phyloP scores from a whole-genome alignment of 495 filamentous ascomycete species.

The Aspergillus bertholletiae region DNA sequence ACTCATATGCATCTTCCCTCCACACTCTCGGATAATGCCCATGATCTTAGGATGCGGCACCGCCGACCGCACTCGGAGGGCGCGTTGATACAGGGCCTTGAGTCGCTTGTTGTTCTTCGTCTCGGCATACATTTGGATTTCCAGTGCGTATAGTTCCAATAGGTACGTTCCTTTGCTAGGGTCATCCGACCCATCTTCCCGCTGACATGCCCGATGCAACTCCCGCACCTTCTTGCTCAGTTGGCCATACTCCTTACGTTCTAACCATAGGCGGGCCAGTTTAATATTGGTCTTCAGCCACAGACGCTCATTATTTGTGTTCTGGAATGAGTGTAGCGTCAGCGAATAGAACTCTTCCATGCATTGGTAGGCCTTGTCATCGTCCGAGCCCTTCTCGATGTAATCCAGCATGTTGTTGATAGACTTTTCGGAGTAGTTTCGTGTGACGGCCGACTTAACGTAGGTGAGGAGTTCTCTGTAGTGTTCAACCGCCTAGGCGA shows the following conservation, averaged over 20 bases:
- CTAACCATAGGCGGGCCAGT: conserved; percentile 83
- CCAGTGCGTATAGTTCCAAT: conserved; percentile 91
- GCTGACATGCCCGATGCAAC: conserved; percentile 85
- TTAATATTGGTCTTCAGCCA: conserved; percentile 99
- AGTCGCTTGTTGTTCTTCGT: conserved; percentile 96
- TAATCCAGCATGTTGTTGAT: conserved; percentile 99
- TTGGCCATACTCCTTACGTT: conserved; percentile 80
- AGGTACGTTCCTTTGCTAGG: conserved; percentile 95
- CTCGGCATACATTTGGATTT: conserved; percentile 98
- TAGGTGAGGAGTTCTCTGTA: conserved; percentile 95
- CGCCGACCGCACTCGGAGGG: conserved; percentile 85
- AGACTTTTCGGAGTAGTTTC: conserved; percentile 98
- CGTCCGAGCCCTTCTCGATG: conserved; percentile 89
- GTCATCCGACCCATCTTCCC: conserved; percentile 86
- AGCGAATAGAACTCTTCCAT: conserved; percentile 96
- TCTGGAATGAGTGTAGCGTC: conserved; percentile 91
- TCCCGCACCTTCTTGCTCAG: conserved; percentile 82
- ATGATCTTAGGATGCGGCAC: conserved; percentile 98
- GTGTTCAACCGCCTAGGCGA: conserved; percentile 82
- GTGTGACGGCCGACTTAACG: conserved; percentile 92
- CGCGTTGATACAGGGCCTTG: conserved; percentile 87
- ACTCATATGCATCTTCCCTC: conserved; percentile 99
- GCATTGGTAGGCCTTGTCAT: conserved; percentile 71
- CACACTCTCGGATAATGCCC: conserved; percentile 97
- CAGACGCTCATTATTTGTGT: conserved; percentile 93